A percentile compares a stretch with the other conserved stretches of the same genome.
phyloP scores from a whole-genome alignment of 2,329 filamentous ascomycete genomes.

The Xylariaceae sp. region DNA sequence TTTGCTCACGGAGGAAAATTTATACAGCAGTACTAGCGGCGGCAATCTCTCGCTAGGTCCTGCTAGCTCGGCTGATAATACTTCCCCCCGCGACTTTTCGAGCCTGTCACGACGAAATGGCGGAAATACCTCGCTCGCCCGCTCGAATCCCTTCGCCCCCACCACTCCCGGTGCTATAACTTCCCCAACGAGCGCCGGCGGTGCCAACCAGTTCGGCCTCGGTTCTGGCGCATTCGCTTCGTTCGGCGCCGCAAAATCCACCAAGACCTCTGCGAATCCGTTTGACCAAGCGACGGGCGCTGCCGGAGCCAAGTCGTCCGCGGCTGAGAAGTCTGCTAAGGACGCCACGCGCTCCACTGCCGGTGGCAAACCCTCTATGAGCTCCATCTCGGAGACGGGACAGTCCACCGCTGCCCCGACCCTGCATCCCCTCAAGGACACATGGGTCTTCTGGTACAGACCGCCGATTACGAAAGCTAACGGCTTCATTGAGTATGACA shows the following conservation, averaged over 20 bases:
- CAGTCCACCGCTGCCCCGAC: conserved; percentile 39
- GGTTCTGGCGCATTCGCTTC: conserved; percentile 95
- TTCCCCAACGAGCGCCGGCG: conserved; percentile 68
- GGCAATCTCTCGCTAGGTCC: conserved; percentile 90
- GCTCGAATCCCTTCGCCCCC: conserved; percentile 72
- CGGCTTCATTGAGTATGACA: conserved; percentile 83
- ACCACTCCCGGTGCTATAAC: conserved; percentile 65
- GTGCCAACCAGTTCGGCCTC: conserved; percentile 75
- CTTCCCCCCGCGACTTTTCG: conserved; percentile 41
- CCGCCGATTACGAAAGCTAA: conserved; percentile 96
- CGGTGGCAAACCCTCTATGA: conserved; percentile 38
- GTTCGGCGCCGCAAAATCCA: conserved; percentile 82
- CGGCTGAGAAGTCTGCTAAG: conserved; percentile 58
- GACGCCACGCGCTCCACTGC: conserved; percentile 33
- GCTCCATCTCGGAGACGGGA: conserved; percentile 42
- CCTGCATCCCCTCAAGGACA: conserved; percentile 67
- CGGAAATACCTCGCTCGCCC: conserved; percentile 69
- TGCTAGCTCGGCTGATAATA: conserved; percentile 44
- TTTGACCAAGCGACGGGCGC: conserved; percentile 68
- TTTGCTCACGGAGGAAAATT: conserved; percentile 2
- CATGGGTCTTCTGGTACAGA: conserved; percentile 96
- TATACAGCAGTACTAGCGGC: conserved; percentile 46
- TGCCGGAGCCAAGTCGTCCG: conserved; percentile 47
- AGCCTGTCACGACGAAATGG: conserved; percentile 55
- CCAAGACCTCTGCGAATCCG: conserved; percentile 75